Evolutionary conservation across 305 asterid species (phyloP).

Genomic region (Euphrasia arctica): DNA sequence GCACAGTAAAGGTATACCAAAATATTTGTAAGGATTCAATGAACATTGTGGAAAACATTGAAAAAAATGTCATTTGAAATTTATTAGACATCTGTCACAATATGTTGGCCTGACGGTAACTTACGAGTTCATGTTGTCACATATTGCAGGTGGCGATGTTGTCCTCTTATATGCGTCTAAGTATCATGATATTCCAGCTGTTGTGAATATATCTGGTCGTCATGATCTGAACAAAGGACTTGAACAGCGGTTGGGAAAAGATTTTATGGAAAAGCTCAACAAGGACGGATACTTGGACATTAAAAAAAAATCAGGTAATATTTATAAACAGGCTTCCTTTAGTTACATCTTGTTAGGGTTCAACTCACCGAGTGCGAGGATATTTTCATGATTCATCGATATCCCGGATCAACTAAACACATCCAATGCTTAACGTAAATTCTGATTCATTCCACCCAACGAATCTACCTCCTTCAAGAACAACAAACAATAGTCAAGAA

Average conservation of each 20-base stretch:
- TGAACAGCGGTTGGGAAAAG: slow-evolving; percentile 58
- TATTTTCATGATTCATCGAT: too few species aligned
- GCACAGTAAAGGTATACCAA: slow-evolving; percentile 77
- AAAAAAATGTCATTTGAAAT: too few species aligned
- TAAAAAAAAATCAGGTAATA: slow-evolving; percentile 54
- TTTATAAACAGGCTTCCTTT: slow-evolving; percentile 1
- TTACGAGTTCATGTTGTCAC: slow-evolving; percentile 14
- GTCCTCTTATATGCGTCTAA: slow-evolving; percentile 86
- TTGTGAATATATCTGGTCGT: slow-evolving; percentile 86
- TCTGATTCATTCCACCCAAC: too few species aligned
- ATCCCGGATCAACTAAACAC: too few species aligned
- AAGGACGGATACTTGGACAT: slow-evolving; percentile 69
- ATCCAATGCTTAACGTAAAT: too few species aligned
- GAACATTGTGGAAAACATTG: background rate
- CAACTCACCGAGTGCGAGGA: too few species aligned
- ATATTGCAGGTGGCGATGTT: slow-evolving; percentile 68
- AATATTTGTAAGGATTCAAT: slow-evolving; percentile 14
- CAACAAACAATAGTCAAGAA: too few species aligned
- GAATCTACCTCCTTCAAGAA: too few species aligned
- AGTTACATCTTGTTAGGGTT: background rate
- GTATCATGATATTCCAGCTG: slow-evolving; percentile 64
- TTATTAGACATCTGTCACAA: background rate
- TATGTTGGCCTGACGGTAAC: background rate
- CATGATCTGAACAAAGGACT: slow-evolving; percentile 69
- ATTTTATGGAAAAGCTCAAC: slow-evolving; percentile 50